Percentiles rank a stretch among this genome's conserved stretches.
Evolutionary conservation across 805 yeast species (phyloP).

Genomic region (Wickerhamomyces canadensis): DNA sequence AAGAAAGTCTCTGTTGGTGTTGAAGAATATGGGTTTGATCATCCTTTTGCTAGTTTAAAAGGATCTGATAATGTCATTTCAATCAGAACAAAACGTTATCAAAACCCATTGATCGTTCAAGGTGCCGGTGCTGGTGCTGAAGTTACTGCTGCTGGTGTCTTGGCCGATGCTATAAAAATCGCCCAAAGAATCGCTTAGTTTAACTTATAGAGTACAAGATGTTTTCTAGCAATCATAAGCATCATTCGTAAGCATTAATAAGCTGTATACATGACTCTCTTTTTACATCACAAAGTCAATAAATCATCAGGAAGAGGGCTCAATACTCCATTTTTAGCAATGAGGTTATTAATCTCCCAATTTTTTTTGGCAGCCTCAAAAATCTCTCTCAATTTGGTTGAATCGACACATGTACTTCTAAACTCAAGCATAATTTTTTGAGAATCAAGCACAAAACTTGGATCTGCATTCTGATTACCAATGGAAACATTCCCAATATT

Average conservation of each 20-base stretch:
- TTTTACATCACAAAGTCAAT: too few relatives aligned
- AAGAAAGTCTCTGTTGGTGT: slow-evolving; percentile 79
- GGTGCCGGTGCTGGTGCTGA: slow-evolving; percentile 95
- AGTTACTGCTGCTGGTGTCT: slow-evolving; percentile 82
- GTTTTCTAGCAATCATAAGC: too few relatives aligned
- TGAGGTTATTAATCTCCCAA: slow-evolving; percentile 32
- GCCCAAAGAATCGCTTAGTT: slow-evolving; percentile 70
- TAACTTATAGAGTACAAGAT: too few relatives aligned
- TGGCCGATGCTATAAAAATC: slow-evolving; percentile 88
- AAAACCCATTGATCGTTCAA: slow-evolving; percentile 89
- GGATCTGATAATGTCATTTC: slow-evolving; percentile 96
- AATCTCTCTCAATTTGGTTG: slow-evolving; percentile 39
- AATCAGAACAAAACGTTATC: slow-evolving; percentile 85
- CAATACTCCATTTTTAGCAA: slow-evolving; percentile 3
- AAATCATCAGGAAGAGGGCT: slow-evolving; percentile 7
- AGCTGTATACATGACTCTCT: too few relatives aligned
- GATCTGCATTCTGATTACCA: slow-evolving; percentile 25
- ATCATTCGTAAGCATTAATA: too few relatives aligned
- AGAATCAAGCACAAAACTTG: slow-evolving; percentile 48
- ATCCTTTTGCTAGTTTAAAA: slow-evolving; percentile 92
- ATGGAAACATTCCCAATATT: slow-evolving; percentile 39
- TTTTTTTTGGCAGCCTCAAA: slow-evolving; percentile 54
- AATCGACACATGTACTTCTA: slow-evolving; percentile 53
- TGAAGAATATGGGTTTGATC: slow-evolving; percentile 79
- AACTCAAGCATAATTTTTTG: slow-evolving; percentile 71